Evolutionary conservation across 768 basidiomycete genomes (phyloP), one percentile per base, ranked within the genome.

Genomic region (Atractiella rhizophila): DNA sequence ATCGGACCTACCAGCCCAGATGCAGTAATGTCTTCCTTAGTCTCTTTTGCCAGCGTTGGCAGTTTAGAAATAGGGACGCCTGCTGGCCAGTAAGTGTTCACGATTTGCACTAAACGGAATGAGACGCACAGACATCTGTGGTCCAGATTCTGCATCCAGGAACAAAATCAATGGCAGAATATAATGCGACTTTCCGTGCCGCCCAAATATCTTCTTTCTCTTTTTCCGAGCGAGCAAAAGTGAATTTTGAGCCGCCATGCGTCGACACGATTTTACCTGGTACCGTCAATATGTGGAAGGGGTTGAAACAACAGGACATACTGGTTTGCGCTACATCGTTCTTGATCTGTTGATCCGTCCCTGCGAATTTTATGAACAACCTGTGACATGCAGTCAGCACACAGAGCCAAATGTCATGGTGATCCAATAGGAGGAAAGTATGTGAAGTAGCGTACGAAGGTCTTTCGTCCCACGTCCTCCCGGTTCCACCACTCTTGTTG

Each of bases 351-450:
- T 64, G 57, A 0, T 66, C 60, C 26, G 77, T 70, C 2, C 82
- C 82, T 55, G 85, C 80, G 38, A 91, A 68, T 57, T 88, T 86
- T 66, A 94, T 80, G 61, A 91, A 82, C 9, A 91, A 50, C 50
- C 28, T 37, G 45, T 15, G 47, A 49, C 42, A 44, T 30, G 29
- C 23, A 26, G 11, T 28, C 6, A 12, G 10, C 3, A 10, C 16
- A 20, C 35, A 15, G 21, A 20, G n/a, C n/a, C 5, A 37, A 19
- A 5, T 15, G 4, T n/a, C 30, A 18, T 8, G n/a, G 9, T 7
- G n/a, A 13, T 15, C 18, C 4, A 36, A 15, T 18, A 25, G 12
- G 28, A 11, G 29, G 10, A 11, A 5, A 19, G 4, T 5, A 34
- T 32, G 10, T 10, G 26, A n/a, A 38, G 39, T 48, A 39, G 37